These are phyloP conservation scores for Dictyostelium intermedium DNA, from an alignment of 78 protist species.

Conservation along the genomic window DNA sequence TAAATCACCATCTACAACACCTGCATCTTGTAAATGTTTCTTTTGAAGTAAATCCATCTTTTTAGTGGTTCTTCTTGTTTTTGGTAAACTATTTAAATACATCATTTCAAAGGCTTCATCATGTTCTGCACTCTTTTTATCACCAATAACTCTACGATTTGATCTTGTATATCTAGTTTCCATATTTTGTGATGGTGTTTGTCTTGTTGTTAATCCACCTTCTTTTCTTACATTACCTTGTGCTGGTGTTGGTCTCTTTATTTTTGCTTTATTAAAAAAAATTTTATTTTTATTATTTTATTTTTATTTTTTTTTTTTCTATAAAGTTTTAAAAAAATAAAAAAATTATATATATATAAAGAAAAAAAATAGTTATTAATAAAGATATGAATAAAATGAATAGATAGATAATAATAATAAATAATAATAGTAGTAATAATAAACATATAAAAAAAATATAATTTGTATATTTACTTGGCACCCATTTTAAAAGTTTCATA, in stretches of 20 bases:
- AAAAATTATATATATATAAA: too few species aligned
- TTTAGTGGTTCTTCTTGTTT: constrained; percentile 52
- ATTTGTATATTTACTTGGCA: constrained; percentile 6
- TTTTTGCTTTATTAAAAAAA: not conserved
- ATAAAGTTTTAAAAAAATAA: too few species aligned
- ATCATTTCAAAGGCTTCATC: constrained; percentile 15
- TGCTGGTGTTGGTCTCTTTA: not conserved
- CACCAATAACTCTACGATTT: not conserved
- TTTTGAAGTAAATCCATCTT: constrained; percentile 35
- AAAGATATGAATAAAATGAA: too few species aligned
- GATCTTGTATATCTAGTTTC: constrained; percentile 11
- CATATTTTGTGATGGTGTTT: constrained; percentile 2
- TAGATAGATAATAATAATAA: too few species aligned
- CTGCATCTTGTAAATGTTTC: constrained; percentile 33
- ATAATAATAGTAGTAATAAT: too few species aligned
- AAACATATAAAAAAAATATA: not conserved
- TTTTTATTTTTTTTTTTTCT: not conserved
- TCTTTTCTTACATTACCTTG: not conserved
- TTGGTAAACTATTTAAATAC: constrained; percentile 60
- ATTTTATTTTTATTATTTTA: not conserved
- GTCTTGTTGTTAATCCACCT: not conserved
- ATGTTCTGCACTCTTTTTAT: not conserved
- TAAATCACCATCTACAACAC: constrained; percentile 15
- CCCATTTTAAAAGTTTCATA: constrained; percentile 58
- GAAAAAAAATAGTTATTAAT: too few species aligned